Evolutionary conservation across 768 basidiomycete species (phyloP).

Genomic region (Naganishia randhawae): DNA sequence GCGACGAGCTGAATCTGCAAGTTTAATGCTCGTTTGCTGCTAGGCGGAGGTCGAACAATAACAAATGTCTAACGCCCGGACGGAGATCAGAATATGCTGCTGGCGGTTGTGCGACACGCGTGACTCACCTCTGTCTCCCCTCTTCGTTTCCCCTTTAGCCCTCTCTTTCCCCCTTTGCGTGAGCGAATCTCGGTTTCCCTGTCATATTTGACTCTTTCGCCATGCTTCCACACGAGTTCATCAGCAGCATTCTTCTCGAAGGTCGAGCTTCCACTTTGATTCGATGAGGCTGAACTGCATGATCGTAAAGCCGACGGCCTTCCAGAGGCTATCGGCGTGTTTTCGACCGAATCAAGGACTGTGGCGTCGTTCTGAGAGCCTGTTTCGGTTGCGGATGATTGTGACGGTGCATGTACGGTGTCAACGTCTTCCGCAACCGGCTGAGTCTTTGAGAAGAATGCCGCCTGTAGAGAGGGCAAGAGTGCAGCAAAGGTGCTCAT

Average conservation of each 20-base stretch:
- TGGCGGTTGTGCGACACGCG: neutral
- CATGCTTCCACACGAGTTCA: conserved; percentile 15
- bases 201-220: conserved; percentile 9
- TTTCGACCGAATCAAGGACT: neutral
- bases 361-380: neutral
- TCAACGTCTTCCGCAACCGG: neutral
- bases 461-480: conserved; percentile 4
- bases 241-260: neutral
- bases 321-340: neutral
- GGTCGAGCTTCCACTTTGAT: neutral
- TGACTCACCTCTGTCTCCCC: conserved; percentile 13
- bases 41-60: conserved; percentile 77
- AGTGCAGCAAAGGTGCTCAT: conserved; percentile 20
- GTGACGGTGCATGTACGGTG: neutral
- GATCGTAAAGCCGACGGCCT: neutral
- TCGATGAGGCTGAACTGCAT: neutral
- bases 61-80: conserved; percentile 67
- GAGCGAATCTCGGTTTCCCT: neutral
- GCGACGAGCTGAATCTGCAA: conserved; percentile 82
- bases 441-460: conserved; percentile 9
- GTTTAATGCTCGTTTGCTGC: conserved; percentile 83
- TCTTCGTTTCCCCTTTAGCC: neutral
- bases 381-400: neutral
- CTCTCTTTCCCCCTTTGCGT: conserved; percentile 8
- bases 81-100: neutral